Evolutionary conservation across 371 early-diverging fungal species (phyloP).

Genomic region (Mucor indicus): DNA sequence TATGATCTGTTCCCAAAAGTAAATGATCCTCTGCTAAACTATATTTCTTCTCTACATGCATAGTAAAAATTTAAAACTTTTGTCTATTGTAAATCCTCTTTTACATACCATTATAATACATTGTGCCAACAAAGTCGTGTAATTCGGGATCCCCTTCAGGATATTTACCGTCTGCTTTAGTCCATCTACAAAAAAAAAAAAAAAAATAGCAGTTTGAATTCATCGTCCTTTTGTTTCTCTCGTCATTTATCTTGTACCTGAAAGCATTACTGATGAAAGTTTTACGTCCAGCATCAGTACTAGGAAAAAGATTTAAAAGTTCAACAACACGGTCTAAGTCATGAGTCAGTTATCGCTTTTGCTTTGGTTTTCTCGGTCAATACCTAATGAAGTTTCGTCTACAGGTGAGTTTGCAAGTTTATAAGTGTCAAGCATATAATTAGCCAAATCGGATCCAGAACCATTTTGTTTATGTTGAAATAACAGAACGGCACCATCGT

Average conservation of each 20-base stretch:
- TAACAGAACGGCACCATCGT: slow-evolving; percentile 75
- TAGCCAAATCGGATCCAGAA: slow-evolving; percentile 80
- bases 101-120: slow-evolving; percentile 58
- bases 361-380: not conserved
- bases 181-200: slow-evolving; percentile 56
- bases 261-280: slow-evolving; percentile 43
- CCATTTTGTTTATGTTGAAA: slow-evolving; percentile 79
- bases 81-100: not conserved
- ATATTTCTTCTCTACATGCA: slow-evolving; percentile 50
- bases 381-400: slow-evolving; percentile 68
- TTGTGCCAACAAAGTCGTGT: slow-evolving; percentile 81
- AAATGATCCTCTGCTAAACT: slow-evolving; percentile 73
- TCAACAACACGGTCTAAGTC: slow-evolving; percentile 57
- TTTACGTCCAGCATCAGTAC: slow-evolving; percentile 42
- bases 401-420: slow-evolving; percentile 69
- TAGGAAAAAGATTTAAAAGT: slow-evolving; percentile 43
- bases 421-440: slow-evolving; percentile 81
- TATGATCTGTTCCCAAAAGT: slow-evolving; percentile 74
- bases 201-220: too few species aligned
- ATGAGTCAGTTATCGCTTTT: not conserved
- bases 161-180: slow-evolving; percentile 54
- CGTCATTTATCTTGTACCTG: slow-evolving; percentile 23
- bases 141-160: slow-evolving; percentile 78
- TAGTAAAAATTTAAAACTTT: not conserved
- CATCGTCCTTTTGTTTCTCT: not conserved